Evolutionary conservation across 2,329 filamentous ascomycete genomes (phyloP).

Genomic region (Pyricularia pennisetigena): DNA sequence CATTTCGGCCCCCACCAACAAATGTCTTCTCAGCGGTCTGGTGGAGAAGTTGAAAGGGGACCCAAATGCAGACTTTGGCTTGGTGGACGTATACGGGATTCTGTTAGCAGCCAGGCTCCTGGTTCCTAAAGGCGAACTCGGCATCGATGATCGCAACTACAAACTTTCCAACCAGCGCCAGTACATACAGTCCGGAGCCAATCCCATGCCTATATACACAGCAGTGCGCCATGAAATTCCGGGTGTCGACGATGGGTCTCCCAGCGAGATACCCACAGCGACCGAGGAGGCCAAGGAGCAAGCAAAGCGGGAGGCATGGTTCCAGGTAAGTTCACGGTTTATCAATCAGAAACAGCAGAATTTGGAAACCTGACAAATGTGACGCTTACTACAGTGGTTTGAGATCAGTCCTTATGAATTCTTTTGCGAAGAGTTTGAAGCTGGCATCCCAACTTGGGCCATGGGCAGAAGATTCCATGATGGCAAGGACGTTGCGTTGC

Average conservation of each 20-base stretch:
- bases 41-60: constrained; percentile 89
- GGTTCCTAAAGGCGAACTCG: constrained; percentile 76
- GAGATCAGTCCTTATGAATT: constrained; percentile 93
- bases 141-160: constrained; percentile 67
- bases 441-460: constrained; percentile 92
- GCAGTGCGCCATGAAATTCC: constrained; percentile 95
- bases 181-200: constrained; percentile 65
- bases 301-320: constrained; percentile 68
- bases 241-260: constrained; percentile 34
- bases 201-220: constrained; percentile 91
- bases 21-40: constrained; percentile 75
- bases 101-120: constrained; percentile 75
- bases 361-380: background rate
- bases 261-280: constrained; percentile 16
- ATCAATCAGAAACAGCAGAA: background rate
- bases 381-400: constrained; percentile 53
- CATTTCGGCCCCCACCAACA: constrained; percentile 85
- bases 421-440: constrained; percentile 84
- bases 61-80: constrained; percentile 68
- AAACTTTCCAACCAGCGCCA: constrained; percentile 82
- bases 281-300: constrained; percentile 41
- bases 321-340: constrained; percentile 40
- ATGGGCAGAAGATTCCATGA: constrained; percentile 73
- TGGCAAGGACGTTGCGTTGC: constrained; percentile 51
- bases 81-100: constrained; percentile 89